phyloP scores from a whole-genome alignment of 78 protist species.

The Parvularia atlantis region DNA sequence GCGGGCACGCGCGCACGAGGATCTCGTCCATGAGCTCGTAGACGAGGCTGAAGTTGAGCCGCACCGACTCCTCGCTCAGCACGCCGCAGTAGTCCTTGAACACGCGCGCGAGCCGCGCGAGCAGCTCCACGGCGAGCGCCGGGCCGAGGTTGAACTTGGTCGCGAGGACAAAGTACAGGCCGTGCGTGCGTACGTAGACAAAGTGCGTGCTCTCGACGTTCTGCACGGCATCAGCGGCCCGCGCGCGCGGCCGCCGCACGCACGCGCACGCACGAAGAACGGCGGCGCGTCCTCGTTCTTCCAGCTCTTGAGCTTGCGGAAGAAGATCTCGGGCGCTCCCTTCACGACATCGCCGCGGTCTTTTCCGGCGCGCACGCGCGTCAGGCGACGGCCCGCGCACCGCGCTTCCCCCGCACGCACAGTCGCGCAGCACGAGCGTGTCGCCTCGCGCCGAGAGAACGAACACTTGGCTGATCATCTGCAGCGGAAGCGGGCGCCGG shows the following conservation, averaged over 20 bases:
- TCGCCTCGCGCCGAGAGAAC: too few species aligned
- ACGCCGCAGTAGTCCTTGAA: slow-evolving; percentile 64
- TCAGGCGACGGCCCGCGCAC: too few species aligned
- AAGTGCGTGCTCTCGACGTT: slow-evolving; percentile 56
- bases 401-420: too few species aligned
- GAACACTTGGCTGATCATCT: too few species aligned
- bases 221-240: not conserved
- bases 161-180: slow-evolving; percentile 61
- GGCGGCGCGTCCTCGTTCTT: slow-evolving; percentile 36
- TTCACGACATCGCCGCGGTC: slow-evolving; percentile 29
- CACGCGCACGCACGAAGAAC: slow-evolving; percentile 14
- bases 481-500: too few species aligned
- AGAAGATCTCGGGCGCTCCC: slow-evolving; percentile 55
- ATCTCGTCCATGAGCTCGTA: slow-evolving; percentile 86
- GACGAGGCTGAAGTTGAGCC: slow-evolving; percentile 70
- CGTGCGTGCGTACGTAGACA: slow-evolving; percentile 37
- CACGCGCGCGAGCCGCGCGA: slow-evolving; percentile 44
- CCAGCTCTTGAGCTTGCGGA: slow-evolving; percentile 34
- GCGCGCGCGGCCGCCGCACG: not conserved
- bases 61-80: slow-evolving; percentile 62
- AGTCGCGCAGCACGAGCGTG: too few species aligned
- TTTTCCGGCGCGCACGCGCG: too few species aligned
- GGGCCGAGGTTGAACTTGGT: slow-evolving; percentile 65
- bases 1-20: slow-evolving; percentile 8
- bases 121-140: slow-evolving; percentile 51